These are phyloP conservation scores for Asterella californica DNA, from an alignment of 225 moss, liverwort and hornwort species.

Conservation along the genomic window DNA sequence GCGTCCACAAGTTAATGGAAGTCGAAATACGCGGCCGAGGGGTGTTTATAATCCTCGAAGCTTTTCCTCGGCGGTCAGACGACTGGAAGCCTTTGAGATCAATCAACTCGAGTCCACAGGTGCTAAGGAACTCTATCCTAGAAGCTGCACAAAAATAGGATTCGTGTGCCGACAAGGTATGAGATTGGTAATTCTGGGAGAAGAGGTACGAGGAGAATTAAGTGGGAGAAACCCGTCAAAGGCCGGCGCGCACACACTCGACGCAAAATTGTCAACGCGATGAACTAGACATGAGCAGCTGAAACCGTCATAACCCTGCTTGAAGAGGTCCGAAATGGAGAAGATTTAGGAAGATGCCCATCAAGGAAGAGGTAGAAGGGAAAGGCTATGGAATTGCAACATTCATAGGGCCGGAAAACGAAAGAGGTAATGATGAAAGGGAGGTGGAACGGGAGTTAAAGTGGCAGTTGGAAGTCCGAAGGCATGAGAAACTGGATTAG, in stretches of 20 bases:
- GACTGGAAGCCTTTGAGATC: neutral
- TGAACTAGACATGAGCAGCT: neutral
- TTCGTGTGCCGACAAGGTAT: neutral
- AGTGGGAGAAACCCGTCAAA: neutral
- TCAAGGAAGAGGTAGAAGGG: slow-evolving; percentile 4
- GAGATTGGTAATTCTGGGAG: neutral
- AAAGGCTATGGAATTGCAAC: slow-evolving; percentile 3
- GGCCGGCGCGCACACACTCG: neutral
- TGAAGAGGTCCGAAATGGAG: neutral
- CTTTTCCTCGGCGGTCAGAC: neutral
- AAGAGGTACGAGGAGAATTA: neutral
- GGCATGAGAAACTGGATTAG: slow-evolving; percentile 13
- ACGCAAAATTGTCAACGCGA: neutral
- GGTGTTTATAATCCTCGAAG: neutral
- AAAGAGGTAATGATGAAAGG: neutral
- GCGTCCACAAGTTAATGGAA: neutral
- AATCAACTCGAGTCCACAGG: neutral
- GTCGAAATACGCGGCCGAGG: neutral
- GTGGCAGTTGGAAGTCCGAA: slow-evolving; percentile 22
- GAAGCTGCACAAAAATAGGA: neutral
- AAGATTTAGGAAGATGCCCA: slow-evolving; percentile 12
- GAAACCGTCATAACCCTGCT: slow-evolving; percentile 2
- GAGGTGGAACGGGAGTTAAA: slow-evolving; percentile 4
- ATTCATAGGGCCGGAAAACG: neutral
- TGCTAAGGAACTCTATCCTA: neutral